A percentile compares a stretch with the other conserved stretches of the same genome.
These are phyloP conservation scores for Aspergillus ostianus DNA, from an alignment of 495 filamentous ascomycete genomes.

Conservation along the genomic window DNA sequence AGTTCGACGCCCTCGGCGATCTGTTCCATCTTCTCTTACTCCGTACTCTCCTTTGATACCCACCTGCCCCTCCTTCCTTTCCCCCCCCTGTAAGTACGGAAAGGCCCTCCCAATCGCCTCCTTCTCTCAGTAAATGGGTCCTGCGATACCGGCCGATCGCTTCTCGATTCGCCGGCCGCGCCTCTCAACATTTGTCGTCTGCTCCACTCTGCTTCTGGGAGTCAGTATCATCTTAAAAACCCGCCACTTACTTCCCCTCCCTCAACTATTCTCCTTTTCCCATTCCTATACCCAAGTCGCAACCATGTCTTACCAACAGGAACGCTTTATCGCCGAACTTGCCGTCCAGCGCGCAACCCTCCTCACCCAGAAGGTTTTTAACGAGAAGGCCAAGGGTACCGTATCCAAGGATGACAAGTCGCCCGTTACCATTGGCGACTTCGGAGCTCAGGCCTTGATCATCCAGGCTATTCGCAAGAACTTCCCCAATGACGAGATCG, in stretches of 20 bases:
- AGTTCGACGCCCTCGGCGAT: background rate
- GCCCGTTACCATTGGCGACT: constrained; percentile 96
- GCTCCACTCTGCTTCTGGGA: constrained; percentile 51
- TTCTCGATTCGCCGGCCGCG: constrained; percentile 29
- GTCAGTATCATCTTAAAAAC: constrained; percentile 45
- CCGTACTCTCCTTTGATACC: background rate
- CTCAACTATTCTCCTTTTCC: constrained; percentile 27
- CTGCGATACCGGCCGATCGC: constrained; percentile 22
- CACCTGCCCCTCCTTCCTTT: background rate
- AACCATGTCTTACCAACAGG: constrained; percentile 66
- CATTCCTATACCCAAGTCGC: constrained; percentile 28
- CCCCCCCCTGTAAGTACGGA: too few species aligned
- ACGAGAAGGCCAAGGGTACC: constrained; percentile 88
- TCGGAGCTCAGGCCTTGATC: constrained; percentile 94
- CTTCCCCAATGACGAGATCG: constrained; percentile 88
- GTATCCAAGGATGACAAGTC: constrained; percentile 92
- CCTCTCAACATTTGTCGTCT: constrained; percentile 31
- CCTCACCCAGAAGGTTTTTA: constrained; percentile 91
- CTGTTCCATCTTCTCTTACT: background rate
- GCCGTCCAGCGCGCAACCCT: constrained; percentile 87
- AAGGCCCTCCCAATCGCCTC: too few species aligned
- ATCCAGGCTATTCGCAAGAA: constrained; percentile 83
- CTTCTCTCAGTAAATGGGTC: background rate
- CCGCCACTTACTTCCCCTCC: constrained; percentile 40
- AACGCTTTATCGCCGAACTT: constrained; percentile 83